phyloP scores from a whole-genome alignment of 2,329 filamentous ascomycete species.

The Pseudocercospora ulei region DNA sequence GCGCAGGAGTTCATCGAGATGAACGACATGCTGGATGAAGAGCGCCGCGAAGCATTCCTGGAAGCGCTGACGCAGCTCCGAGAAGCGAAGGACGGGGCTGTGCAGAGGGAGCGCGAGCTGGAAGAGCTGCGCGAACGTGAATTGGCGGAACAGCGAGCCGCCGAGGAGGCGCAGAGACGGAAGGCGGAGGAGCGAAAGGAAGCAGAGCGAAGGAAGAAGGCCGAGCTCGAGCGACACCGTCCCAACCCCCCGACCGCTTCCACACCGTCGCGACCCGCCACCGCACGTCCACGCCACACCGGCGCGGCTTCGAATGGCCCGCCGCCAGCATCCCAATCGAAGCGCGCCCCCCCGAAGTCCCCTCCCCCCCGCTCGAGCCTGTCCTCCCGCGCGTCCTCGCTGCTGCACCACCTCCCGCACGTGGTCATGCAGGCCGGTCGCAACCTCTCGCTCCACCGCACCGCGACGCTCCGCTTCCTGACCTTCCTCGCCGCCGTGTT shows the following conservation, averaged over 20 bases:
- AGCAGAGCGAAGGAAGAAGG: conserved; percentile 32
- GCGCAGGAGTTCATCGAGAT: conserved; percentile 80
- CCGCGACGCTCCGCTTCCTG: conserved; percentile 51
- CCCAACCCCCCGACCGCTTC: conserved; percentile 10
- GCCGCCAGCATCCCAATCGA: conserved; percentile 11
- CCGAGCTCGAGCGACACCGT: conserved; percentile 22
- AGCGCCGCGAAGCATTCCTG: conserved; percentile 78
- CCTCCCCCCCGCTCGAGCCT: conserved; percentile 19
- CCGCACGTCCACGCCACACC: conserved; percentile 10
- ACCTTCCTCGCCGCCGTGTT: conserved; percentile 72
- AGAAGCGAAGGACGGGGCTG: conserved; percentile 70
- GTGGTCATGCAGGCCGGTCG: conserved; percentile 37
- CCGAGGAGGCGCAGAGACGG: conserved; percentile 22
- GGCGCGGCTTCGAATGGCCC: conserved; percentile 8
- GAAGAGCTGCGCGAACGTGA: conserved; percentile 48
- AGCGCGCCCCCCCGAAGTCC: conserved; percentile 22
- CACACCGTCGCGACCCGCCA: conserved; percentile 8
- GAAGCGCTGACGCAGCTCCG: conserved; percentile 74
- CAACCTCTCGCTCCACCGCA: conserved; percentile 47
- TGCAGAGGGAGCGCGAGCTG: conserved; percentile 53
- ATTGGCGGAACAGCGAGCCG: conserved; percentile 35
- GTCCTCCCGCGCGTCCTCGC: conserved; percentile 25
- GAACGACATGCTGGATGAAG: conserved; percentile 81
- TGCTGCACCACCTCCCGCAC: conserved; percentile 42
- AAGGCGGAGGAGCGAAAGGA: conserved; percentile 29